phyloP scores from a whole-genome alignment of 352 stramenopile genomes.

The Blastocystis hominis region DNA sequence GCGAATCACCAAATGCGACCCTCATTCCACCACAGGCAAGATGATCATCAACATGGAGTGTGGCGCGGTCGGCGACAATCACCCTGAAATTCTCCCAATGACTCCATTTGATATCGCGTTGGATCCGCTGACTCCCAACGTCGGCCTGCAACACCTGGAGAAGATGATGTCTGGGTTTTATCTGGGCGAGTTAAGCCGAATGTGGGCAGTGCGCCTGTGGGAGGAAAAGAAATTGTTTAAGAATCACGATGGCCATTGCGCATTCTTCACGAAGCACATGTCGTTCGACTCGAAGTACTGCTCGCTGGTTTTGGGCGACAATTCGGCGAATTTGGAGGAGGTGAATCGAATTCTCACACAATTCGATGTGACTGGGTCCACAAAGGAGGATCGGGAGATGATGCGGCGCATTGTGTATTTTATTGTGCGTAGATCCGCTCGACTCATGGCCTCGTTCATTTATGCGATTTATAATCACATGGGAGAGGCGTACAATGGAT shows the following conservation, averaged over 20 bases:
- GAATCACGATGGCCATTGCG: background rate
- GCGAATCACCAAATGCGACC: slow-evolving; percentile 60
- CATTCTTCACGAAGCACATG: slow-evolving; percentile 20
- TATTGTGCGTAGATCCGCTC: slow-evolving; percentile 60
- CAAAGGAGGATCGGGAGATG: slow-evolving; percentile 59
- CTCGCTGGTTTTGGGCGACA: slow-evolving; percentile 23
- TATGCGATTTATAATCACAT: slow-evolving; percentile 60
- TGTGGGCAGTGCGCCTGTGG: slow-evolving; percentile 59
- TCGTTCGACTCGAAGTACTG: slow-evolving; percentile 56
- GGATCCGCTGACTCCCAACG: slow-evolving; percentile 60
- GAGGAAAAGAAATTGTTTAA: slow-evolving; percentile 55
- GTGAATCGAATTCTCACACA: slow-evolving; percentile 31
- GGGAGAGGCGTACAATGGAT: background rate
- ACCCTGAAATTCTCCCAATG: slow-evolving; percentile 53
- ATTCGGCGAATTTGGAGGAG: background rate
- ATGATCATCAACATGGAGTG: slow-evolving; percentile 66
- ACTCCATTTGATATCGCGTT: slow-evolving; percentile 61
- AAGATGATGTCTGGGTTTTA: slow-evolving; percentile 65
- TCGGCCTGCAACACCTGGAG: slow-evolving; percentile 61
- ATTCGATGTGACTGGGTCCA: slow-evolving; percentile 39
- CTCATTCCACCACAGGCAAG: slow-evolving; percentile 9
- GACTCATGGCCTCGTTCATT: slow-evolving; percentile 60
- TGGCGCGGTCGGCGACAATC: slow-evolving; percentile 60
- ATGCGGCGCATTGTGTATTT: slow-evolving; percentile 61
- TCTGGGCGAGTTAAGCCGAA: slow-evolving; percentile 61